Conservation (phyloP, 164 flowering plant genomes). For the Vitis cinerea region DNA sequence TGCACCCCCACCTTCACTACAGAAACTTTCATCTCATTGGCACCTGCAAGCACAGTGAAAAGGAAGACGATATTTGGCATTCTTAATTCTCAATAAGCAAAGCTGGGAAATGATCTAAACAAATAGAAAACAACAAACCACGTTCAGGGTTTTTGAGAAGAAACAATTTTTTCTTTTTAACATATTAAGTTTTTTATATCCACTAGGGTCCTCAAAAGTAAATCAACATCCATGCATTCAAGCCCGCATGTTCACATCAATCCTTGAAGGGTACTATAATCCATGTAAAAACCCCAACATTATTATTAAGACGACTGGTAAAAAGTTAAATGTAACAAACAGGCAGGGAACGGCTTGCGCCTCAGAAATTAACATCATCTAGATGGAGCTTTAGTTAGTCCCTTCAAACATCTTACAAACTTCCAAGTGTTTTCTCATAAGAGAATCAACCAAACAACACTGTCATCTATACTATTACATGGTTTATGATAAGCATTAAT, state of each 20-base stretch:
- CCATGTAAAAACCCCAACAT: not conserved
- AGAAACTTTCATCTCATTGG: no score
- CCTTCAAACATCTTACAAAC: not conserved
- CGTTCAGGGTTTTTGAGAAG: no score
- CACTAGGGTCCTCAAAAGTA: not conserved
- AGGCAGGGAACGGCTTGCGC: not conserved
- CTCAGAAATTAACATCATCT: not conserved
- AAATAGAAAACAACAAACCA: no score
- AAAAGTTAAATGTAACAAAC: not conserved
- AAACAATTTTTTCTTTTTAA: no score
- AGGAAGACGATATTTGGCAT: no score
- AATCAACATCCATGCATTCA: constrained; percentile 3
- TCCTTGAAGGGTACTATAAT: not conserved
- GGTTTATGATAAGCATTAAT: not conserved
- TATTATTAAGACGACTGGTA: not conserved
- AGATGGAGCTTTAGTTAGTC: not conserved
- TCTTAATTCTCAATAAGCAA: no score
- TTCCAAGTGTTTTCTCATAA: not conserved
- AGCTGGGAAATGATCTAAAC: no score
- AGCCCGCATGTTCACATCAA: not conserved
- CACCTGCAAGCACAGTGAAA: no score
- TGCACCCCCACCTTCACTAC: no score
- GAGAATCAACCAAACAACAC: not conserved
- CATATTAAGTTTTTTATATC: no score
- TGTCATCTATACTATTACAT: constrained; percentile 1